phyloP scores from a whole-genome alignment of 192 early-diverging fungal genomes.

The Gigaspora rosea region DNA sequence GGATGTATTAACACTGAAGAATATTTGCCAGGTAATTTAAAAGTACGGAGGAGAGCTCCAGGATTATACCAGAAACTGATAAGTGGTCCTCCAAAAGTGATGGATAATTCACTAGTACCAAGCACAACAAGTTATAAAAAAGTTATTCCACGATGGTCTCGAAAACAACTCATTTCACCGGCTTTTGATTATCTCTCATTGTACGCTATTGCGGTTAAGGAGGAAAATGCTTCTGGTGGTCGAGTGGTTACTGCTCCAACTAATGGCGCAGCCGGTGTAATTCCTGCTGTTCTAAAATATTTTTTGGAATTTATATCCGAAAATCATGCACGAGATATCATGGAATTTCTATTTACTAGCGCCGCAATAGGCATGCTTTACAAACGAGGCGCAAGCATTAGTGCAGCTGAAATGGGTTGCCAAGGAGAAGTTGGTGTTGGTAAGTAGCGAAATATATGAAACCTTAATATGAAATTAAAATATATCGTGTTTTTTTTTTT shows the following conservation, averaged over 20 bases:
- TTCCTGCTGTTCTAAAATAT: conserved; percentile 94
- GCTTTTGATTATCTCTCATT: conserved; percentile 90
- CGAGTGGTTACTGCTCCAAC: conserved; percentile 93
- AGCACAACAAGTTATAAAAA: too few relatives aligned
- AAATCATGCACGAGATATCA: conserved; percentile 79
- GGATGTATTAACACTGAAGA: conserved; percentile 66
- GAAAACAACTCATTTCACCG: conserved; percentile 66
- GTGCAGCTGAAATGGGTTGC: conserved; percentile 96
- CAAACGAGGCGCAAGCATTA: conserved; percentile 93
- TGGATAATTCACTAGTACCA: too few relatives aligned
- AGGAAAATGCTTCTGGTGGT: conserved; percentile 83
- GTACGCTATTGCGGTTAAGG: conserved; percentile 96
- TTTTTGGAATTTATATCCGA: conserved; percentile 94
- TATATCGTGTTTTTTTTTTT: too few relatives aligned
- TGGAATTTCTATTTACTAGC: conserved; percentile 91
- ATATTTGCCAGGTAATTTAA: conserved; percentile 78
- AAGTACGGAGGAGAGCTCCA: conserved; percentile 84
- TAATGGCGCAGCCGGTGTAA: conserved; percentile 90
- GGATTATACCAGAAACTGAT: conserved; percentile 83
- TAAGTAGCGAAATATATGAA: neutral
- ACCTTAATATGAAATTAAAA: too few relatives aligned
- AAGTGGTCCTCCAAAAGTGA: conserved; percentile 49
- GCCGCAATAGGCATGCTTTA: conserved; percentile 96
- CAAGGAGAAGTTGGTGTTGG: conserved; percentile 95
- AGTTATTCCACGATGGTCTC: too few relatives aligned